Evolutionary conservation across 257 asterid species (phyloP), one percentile per base, ranked within the genome.

Genomic region (Capsicum baccatum): DNA sequence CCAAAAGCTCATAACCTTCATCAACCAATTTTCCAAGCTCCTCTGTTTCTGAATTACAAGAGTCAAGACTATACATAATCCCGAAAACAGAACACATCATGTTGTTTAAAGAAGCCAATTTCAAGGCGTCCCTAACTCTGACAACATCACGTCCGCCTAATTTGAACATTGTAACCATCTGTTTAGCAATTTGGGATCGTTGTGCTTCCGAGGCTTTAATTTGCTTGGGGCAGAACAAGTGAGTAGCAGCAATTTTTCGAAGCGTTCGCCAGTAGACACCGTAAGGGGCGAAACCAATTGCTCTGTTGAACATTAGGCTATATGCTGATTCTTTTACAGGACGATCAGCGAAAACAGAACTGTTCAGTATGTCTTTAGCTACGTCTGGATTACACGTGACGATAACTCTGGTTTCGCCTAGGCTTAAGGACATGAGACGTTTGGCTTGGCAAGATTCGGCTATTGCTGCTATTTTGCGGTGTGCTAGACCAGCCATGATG

Each of bases 11-110:
- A 78, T 95, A 95, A 0, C 98, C 98, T 85, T 92, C 87, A 7
- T 92, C 96, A 6, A 95, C 98, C 89, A 95, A 21, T 9, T 82
- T 88, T 83, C 62, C 83, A 52, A 95, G 54, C 73, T 92, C 97
- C 70, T 64, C 89, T 4, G 90, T 86, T 70, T 91, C 92, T 8
- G 85, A 8, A 66, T 84, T 52, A 12, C 15, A 50, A 47, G 83
- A 82, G 3, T 52, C 85, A 60, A 92, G 87, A 78, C 64, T 83
- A 88, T 93, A 92, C 10, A 47, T 80, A 17, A 81, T 66, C 7
- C 98, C 98, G 42, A 95, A 95, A 1, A 94, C 90, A 12, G 97
- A 92, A 79, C 91, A 85, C 98, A 95, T 95, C 96, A 95, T 95
- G 87, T 90, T 94, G 84, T 74, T 88, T 1, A 95, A 94, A 5